Evolutionary conservation across 805 yeast species (phyloP), one percentile per base, ranked within the genome.

Genomic region (Starmerella davenportii): DNA sequence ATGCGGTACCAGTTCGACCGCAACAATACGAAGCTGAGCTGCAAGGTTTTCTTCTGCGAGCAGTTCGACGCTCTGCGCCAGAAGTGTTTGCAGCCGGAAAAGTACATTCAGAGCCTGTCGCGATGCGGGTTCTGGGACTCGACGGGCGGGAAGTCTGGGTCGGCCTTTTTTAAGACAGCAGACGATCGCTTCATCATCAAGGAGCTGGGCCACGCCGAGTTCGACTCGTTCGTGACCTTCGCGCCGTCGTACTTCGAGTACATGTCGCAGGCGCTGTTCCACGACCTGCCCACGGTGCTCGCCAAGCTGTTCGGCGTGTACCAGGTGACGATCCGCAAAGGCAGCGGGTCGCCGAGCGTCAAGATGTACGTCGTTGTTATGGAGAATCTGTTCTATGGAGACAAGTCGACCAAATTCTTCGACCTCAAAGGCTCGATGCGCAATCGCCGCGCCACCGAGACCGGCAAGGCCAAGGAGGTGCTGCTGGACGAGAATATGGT

Each of bases 341-440:
- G 82, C 5, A 63, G 70, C 24, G 74, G 79, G 3, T 84, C 84
- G 2, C 79, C 75, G 44, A 71, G 75, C 24, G 72, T 80, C 51
- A 77, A 79, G 45, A 76, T 85, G 76, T 94, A 90, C 57, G 79
- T 87, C 19, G 66, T 92, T 43, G 85, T 90, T 29, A 87, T 85
- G 95, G 99, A 90, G 60, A 90, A 90, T 54, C 61, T 90, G 41
- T 90, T 90, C 53, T 87, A 84, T 56, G 78, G 79, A 47, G 68
- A 75, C 39, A 77, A 76, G 48, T 78, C 85, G 41, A 66, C 81
- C 13, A 63, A 95, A 45, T 84, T 87, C 35, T 90, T 90, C 59
- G 99, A 90, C 58, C 68, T 90, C 57, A 90, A 90, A 57, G 99
- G 99, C 0, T 85, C 96, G 0, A 90, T 90, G 96, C 65, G 98